Percentiles rank a stretch among this genome's conserved stretches.
Evolutionary conservation across 2,329 filamentous ascomycete genomes (phyloP).

Genomic region (Aciculosporium take): DNA sequence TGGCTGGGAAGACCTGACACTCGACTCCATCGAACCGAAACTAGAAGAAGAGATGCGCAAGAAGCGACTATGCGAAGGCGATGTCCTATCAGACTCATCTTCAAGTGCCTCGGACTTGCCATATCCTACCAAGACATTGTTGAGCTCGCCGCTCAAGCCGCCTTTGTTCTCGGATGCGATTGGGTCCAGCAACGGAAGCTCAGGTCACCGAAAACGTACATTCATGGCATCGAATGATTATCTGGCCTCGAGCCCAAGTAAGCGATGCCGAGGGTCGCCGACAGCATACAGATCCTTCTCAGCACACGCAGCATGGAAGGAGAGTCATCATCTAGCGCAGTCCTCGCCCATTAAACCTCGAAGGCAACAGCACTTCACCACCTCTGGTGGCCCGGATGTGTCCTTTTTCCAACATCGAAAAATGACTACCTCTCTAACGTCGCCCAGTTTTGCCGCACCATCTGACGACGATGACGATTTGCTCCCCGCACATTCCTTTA

Average conservation of each 20-base stretch:
- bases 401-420: constrained; percentile 65
- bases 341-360: constrained; percentile 75
- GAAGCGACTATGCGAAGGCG: constrained; percentile 54
- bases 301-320: constrained; percentile 56
- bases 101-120: constrained; percentile 68
- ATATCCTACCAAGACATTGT: constrained; percentile 53
- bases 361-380: constrained; percentile 61
- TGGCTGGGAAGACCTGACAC: constrained; percentile 81
- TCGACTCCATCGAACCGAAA: constrained; percentile 74
- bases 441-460: constrained; percentile 46
- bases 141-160: constrained; percentile 73
- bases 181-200: constrained; percentile 54
- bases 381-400: constrained; percentile 53
- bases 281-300: constrained; percentile 43
- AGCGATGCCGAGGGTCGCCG: constrained; percentile 54
- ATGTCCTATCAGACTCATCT: constrained; percentile 74
- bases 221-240: constrained; percentile 46
- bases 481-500: constrained; percentile 63
- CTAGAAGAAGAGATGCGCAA: constrained; percentile 66
- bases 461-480: constrained; percentile 76
- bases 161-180: constrained; percentile 76
- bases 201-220: constrained; percentile 49
- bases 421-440: constrained; percentile 47
- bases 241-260: constrained; percentile 42
- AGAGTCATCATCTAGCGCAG: constrained; percentile 59